Conservation (phyloP, 805 yeast genomes). For the Metschnikowia lochheadii region DNA sequence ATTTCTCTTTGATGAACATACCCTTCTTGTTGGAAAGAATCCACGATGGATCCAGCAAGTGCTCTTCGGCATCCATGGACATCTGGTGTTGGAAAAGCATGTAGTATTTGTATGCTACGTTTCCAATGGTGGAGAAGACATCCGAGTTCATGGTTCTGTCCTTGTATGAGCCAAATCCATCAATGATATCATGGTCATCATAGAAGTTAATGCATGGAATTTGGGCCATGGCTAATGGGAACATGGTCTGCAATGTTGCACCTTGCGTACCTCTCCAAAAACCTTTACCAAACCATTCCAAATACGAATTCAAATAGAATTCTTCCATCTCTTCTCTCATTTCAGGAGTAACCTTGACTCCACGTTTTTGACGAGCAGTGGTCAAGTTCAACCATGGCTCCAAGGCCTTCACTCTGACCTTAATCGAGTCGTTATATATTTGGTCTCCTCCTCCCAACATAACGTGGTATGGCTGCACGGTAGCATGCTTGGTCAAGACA, state of each 20-base stretch:
- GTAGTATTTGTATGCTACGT: slow-evolving; percentile 77
- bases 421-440: slow-evolving; percentile 81
- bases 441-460: slow-evolving; percentile 99
- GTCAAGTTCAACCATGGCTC: slow-evolving; percentile 60
- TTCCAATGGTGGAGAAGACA: slow-evolving; percentile 69
- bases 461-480: slow-evolving; percentile 65
- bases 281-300: slow-evolving; percentile 89
- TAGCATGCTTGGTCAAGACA: slow-evolving; percentile 62
- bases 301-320: slow-evolving; percentile 70
- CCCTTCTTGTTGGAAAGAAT: slow-evolving; percentile 55
- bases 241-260: slow-evolving; percentile 58
- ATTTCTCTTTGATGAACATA: slow-evolving; percentile 61
- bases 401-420: slow-evolving; percentile 50
- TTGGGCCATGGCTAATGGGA: slow-evolving; percentile 71
- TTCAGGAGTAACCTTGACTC: slow-evolving; percentile 40
- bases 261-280: slow-evolving; percentile 73
- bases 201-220: slow-evolving; percentile 84
- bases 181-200: slow-evolving; percentile 96
- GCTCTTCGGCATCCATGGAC: slow-evolving; percentile 39
- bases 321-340: slow-evolving; percentile 52
- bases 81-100: slow-evolving; percentile 89
- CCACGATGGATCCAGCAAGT: slow-evolving; percentile 50
- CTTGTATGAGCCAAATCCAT: slow-evolving; percentile 88
- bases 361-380: slow-evolving; percentile 42
- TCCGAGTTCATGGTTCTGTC: slow-evolving; percentile 70